Conservation (phyloP, 2,329 filamentous ascomycete genomes). For the Botrytis galanthina region DNA sequence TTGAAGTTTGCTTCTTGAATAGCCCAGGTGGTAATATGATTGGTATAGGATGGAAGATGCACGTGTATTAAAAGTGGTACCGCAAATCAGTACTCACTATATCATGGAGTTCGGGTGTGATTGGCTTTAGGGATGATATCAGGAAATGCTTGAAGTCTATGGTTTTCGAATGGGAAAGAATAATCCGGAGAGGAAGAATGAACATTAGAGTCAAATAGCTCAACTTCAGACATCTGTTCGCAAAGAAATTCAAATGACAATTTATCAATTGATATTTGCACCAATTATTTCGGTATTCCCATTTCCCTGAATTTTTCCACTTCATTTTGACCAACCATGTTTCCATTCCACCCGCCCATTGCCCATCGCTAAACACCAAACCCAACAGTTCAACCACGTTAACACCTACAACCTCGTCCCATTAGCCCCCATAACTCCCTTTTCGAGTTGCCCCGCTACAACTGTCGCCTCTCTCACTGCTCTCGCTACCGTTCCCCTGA, state of each 20-base stretch:
- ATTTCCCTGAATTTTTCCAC: not conserved
- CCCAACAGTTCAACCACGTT: not conserved
- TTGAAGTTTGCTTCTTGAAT: slow-evolving; percentile 22
- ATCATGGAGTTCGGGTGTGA: slow-evolving; percentile 2
- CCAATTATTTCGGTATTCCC: not conserved
- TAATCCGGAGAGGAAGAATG: not conserved
- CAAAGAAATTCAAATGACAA: not conserved
- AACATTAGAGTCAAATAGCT: not conserved
- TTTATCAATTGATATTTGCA: not conserved
- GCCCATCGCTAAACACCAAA: not conserved
- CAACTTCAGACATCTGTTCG: not conserved
- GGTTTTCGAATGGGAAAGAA: not conserved
- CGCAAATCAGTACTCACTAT: not conserved
- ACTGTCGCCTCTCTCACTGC: slow-evolving; percentile 70
- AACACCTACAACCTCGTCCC: slow-evolving; percentile 42
- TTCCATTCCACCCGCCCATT: not conserved
- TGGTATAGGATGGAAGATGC: not conserved
- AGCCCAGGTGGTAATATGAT: not conserved
- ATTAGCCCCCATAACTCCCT: slow-evolving; percentile 48
- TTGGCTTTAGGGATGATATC: slow-evolving; percentile 7
- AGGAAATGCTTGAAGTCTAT: not conserved
- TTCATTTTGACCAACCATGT: not conserved
- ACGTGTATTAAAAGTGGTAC: not conserved
- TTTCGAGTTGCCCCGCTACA: slow-evolving; percentile 64
- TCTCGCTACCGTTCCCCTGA: slow-evolving; percentile 64